Evolutionary conservation across 106 monocot species (phyloP), one percentile per base, ranked within the genome.

Genomic region (Apostasia ramifera): DNA sequence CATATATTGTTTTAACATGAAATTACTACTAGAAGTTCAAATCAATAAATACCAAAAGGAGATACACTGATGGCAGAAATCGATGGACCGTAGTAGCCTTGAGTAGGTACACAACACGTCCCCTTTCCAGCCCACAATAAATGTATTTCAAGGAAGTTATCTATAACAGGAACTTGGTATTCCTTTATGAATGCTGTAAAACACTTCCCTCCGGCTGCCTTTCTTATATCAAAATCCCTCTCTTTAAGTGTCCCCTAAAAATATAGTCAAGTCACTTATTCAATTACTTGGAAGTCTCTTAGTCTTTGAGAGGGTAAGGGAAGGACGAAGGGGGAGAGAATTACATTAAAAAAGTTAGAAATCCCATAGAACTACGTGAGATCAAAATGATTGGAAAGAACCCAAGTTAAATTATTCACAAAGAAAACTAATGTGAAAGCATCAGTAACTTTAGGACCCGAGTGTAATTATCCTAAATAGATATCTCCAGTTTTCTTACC

Each of bases 61-160:
- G 83, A 67, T 61, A 78, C 83, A 71, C 83, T 81, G 45, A 90
- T 65, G 15, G 90, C 90, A 67, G 86, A 83, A 75, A 90, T 78
- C 5, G 81, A 64, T 51, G 83, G 71, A n/a, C 90, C 90, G 57
- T 90, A 86, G 55, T 81, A 81, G 6, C 90, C 85, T 81, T 86
- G 76, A 63, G 11, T 71, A 47, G 86, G 86, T 50, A 86, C 69
- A 72, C 81, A 86, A 50, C 83, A 83, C 59, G 90, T 90, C 42
- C 90, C 90, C 76, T 86, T 90, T 62, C 90, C 90, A 52, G 90
- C 83, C 90, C 90, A 90, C 74, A 90, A 90, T 73, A 90, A 86
- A 83, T 90, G 90, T 45, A 90, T 83, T 71, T 90, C 90, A 10
- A 90, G 78, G 63, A 90, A 83, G 65, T 90, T 90, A 37, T 75